Conservation (phyloP, 2,329 filamentous ascomycete species). For the Phialophora verrucosa region DNA sequence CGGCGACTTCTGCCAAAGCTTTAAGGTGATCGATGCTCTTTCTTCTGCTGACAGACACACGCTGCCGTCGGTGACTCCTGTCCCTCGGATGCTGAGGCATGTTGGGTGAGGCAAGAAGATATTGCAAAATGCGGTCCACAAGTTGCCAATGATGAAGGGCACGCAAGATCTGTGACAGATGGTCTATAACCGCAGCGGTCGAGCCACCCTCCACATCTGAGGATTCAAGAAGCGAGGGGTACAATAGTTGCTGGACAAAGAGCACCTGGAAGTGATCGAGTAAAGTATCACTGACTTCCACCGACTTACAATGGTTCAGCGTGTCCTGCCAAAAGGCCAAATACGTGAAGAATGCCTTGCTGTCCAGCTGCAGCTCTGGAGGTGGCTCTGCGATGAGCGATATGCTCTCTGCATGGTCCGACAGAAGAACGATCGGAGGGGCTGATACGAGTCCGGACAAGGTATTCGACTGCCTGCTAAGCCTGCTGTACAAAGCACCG, state of each 20-base stretch:
- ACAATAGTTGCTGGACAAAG: conserved; percentile 93
- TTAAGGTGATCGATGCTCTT: conserved; percentile 88
- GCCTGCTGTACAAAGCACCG: conserved; percentile 74
- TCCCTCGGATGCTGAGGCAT: conserved; percentile 44
- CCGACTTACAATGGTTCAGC: conserved; percentile 89
- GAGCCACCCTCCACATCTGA: conserved; percentile 97
- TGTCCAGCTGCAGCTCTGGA: conserved; percentile 78
- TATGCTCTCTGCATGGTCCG: conserved; percentile 79
- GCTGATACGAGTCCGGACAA: conserved; percentile 71
- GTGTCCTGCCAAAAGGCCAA: conserved; percentile 98
- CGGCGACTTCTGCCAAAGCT: conserved; percentile 75
- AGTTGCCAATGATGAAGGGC: conserved; percentile 91
- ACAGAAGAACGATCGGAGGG: conserved; percentile 83
- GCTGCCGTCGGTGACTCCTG: conserved; percentile 37
- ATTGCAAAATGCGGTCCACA: conserved; percentile 90
- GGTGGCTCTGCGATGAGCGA: conserved; percentile 77
- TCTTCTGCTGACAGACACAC: conserved; percentile 68
- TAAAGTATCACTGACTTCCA: conserved; percentile 88
- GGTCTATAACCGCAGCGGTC: conserved; percentile 92
- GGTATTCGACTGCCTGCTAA: conserved; percentile 76
- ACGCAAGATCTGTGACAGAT: conserved; percentile 87
- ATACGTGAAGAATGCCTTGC: conserved; percentile 93
- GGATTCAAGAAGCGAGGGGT: conserved; percentile 93
- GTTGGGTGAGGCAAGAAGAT: conserved; percentile 78
- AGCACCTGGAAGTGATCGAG: conserved; percentile 97